Conservation (phyloP, 78 protist species). For the Isochrysis galbana region DNA sequence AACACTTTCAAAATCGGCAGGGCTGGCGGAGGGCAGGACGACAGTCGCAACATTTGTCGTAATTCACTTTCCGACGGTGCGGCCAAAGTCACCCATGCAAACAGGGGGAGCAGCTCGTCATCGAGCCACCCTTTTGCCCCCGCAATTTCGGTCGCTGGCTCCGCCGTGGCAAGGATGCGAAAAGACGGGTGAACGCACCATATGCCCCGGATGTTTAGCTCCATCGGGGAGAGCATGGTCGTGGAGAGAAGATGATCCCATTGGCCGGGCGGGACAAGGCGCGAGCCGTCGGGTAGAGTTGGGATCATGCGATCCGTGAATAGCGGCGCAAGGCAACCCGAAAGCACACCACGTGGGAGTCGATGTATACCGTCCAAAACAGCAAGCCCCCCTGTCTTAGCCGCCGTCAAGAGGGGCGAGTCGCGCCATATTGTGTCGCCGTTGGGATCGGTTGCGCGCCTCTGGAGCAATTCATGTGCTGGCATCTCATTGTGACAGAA, state of each 20-base stretch:
- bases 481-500: conserved; percentile 65
- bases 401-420: conserved; percentile 56
- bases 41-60: background rate
- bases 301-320: conserved; percentile 20
- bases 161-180: conserved; percentile 63
- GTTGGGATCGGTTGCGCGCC: background rate
- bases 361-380: conserved; percentile 73
- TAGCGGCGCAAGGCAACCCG: background rate
- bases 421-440: conserved; percentile 70
- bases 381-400: conserved; percentile 45
- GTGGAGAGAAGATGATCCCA: conserved; percentile 4
- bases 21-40: background rate
- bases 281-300: conserved; percentile 59
- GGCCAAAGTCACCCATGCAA: background rate
- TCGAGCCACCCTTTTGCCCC: conserved; percentile 34
- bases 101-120: conserved; percentile 17
- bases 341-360: background rate
- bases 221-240: background rate
- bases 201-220: background rate
- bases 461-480: conserved; percentile 54
- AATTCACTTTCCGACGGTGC: background rate
- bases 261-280: conserved; percentile 27
- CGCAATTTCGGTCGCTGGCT: conserved; percentile 30
- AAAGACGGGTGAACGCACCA: conserved; percentile 60
- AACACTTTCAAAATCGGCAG: background rate